Percentiles rank a stretch among this genome's conserved stretches.
Evolutionary conservation across 495 filamentous ascomycete species (phyloP).

Genomic region (Neurospora sp.): DNA sequence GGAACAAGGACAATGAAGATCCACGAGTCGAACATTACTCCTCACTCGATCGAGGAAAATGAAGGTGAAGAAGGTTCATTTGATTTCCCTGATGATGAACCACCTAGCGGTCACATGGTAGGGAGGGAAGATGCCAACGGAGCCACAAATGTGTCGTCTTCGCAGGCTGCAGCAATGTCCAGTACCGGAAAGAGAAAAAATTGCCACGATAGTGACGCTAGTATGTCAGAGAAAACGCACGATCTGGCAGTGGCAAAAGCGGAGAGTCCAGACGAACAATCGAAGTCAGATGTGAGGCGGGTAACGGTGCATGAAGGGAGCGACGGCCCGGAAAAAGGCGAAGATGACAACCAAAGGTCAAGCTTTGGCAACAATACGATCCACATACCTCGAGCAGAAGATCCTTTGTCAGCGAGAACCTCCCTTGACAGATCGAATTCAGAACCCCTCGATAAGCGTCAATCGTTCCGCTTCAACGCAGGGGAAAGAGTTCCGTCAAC

Average conservation of each 20-base stretch:
- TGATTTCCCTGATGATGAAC: background rate
- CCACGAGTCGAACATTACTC: background rate
- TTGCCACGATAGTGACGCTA: background rate
- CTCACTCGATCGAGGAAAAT: background rate
- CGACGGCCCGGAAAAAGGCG: background rate
- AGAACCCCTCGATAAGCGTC: background rate
- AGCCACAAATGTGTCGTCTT: background rate
- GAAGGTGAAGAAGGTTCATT: background rate
- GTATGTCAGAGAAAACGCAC: background rate
- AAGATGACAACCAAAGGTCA: background rate
- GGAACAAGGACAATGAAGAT: background rate
- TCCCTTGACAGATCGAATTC: background rate
- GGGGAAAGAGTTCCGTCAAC: constrained; percentile 1
- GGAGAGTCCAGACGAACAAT: background rate
- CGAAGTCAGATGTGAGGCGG: background rate
- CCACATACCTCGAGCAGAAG: background rate
- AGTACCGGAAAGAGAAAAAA: background rate
- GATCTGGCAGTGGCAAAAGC: background rate
- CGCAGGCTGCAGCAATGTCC: background rate
- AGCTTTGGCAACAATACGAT: background rate
- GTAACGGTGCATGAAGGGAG: background rate
- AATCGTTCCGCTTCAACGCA: constrained; percentile 1
- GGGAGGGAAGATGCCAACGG: background rate
- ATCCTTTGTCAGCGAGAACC: background rate
- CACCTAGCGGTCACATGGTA: background rate